Evolutionary conservation across 1,284 basidiomycete genomes (phyloP).

Genomic region (Mrakiaceae sp.): DNA sequence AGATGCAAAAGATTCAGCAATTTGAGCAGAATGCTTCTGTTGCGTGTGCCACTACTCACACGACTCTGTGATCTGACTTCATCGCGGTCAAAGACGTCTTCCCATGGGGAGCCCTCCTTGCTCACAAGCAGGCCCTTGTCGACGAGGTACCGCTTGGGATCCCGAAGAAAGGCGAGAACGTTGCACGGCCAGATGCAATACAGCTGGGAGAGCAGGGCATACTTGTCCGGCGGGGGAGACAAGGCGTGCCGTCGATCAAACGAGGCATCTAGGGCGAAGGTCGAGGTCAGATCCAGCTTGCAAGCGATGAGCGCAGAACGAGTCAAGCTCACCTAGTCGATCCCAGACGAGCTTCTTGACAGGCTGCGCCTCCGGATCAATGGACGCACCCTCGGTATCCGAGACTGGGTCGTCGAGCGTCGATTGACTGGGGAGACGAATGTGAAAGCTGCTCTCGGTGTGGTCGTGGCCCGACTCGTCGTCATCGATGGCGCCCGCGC

Average conservation of each 20-base stretch:
- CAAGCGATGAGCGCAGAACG: too few species aligned
- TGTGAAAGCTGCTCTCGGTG: neutral
- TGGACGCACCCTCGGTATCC: neutral
- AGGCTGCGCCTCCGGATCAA: neutral
- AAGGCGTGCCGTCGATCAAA: neutral
- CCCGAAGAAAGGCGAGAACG: constrained; percentile 2
- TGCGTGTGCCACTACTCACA: neutral
- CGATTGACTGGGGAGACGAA: neutral
- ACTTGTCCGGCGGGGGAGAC: constrained; percentile 2
- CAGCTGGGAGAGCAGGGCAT: constrained; percentile 6
- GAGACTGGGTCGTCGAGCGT: neutral
- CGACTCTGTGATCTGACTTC: neutral
- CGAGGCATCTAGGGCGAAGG: neutral
- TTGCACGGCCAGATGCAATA: constrained; percentile 8
- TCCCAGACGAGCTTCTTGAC: neutral
- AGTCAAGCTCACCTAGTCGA: neutral
- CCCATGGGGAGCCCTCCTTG: constrained; percentile 4
- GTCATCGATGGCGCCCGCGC: neutral
- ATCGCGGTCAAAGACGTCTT: constrained; percentile 3
- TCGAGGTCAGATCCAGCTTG: neutral
- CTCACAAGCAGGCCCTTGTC: neutral
- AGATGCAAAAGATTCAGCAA: neutral
- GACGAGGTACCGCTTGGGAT: neutral
- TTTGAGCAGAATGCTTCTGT: too few species aligned
- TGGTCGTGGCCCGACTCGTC: neutral